Base-by-base conservation (phyloP, 805 yeast species). In the Barnettozyma salicaria region DNA sequence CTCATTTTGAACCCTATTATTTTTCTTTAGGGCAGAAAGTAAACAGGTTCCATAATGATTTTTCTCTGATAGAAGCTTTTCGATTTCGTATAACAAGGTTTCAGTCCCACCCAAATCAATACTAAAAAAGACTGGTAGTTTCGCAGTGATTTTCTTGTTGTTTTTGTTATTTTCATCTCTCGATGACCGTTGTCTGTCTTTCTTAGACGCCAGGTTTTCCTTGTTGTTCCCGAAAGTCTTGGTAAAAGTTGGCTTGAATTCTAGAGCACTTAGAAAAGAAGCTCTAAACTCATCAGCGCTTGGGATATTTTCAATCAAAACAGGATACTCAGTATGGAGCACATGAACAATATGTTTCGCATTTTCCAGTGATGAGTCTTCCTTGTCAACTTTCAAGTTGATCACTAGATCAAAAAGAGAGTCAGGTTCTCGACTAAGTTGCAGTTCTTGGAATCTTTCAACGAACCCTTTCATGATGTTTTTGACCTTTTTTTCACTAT, bases 391-490 rank as follows among this genome's bases (percentile, higher is more conserved):
- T 5, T 68, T 60, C 36, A 92, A 59, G 37, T 80, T 62, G 17
- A 92, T 74, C 3, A 85, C 64, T 10, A 63, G 42, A 54, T 85
- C 90, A 62, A 89, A 90, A 25, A 55, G 46, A 9, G 64, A 59
- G 47, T 89, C 96, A 0, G 95, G 95, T 4, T 53, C 56, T 11
- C 43, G 55, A 0, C 44, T 37, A 1, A 61, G 40, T 41, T 72
- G 61, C 3, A 85, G 68, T 0, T 76, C 74, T 52, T 86, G 84
- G 50, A 80, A 85, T 39, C 92, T 63, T 5, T 66, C 65, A 32
- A 84, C 64, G 51, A 90, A 89, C 0, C 89, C 87, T 21, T 64
- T 63, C 85, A 90, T 76, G 22, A 92, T 80, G 16, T 67, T 70
- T 23, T 65, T 59, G 0, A 84, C 78, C 35, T 68, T 64, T 13